Percentiles rank a stretch among this genome's conserved stretches.
Evolutionary conservation across 495 filamentous ascomycete species (phyloP).

Genomic region (Hyaloscypha variabilis): DNA sequence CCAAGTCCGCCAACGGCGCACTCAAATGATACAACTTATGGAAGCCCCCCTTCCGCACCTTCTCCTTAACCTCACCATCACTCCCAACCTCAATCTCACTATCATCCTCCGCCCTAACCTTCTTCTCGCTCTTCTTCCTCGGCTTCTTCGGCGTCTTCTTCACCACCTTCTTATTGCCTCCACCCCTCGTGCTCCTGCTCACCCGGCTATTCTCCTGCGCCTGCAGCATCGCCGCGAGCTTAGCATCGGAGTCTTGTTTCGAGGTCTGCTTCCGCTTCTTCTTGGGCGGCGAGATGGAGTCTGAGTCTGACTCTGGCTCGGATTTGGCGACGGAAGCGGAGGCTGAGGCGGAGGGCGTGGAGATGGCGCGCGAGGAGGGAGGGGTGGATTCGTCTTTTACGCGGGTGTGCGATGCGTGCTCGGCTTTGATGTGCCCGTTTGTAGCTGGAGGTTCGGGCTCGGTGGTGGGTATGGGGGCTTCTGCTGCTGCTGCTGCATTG

Average conservation of each 20-base stretch:
- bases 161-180: slow-evolving; percentile 54
- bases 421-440: slow-evolving; percentile 34
- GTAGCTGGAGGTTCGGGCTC: slow-evolving; percentile 23
- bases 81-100: slow-evolving; percentile 69
- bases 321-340: slow-evolving; percentile 5
- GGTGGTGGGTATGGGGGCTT: slow-evolving; percentile 36
- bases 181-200: slow-evolving; percentile 65
- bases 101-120: slow-evolving; percentile 77
- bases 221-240: slow-evolving; percentile 84
- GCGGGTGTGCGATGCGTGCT: slow-evolving; percentile 28
- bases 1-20: slow-evolving; percentile 62
- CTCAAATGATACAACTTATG: slow-evolving; percentile 67
- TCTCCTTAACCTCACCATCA: slow-evolving; percentile 61
- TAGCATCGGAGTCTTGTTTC: slow-evolving; percentile 72
- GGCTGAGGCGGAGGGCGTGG: slow-evolving; percentile 2
- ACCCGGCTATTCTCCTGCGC: slow-evolving; percentile 82
- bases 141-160: slow-evolving; percentile 63
- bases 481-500: slow-evolving; percentile 35
- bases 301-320: slow-evolving; percentile 32
- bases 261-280: slow-evolving; percentile 53
- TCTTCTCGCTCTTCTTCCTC: slow-evolving; percentile 54
- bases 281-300: slow-evolving; percentile 51
- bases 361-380: slow-evolving; percentile 20
- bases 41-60: slow-evolving; percentile 48
- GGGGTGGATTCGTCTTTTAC: slow-evolving; percentile 36